phyloP scores from a whole-genome alignment of 2,329 filamentous ascomycete genomes.

The Penicillium olsonii region DNA sequence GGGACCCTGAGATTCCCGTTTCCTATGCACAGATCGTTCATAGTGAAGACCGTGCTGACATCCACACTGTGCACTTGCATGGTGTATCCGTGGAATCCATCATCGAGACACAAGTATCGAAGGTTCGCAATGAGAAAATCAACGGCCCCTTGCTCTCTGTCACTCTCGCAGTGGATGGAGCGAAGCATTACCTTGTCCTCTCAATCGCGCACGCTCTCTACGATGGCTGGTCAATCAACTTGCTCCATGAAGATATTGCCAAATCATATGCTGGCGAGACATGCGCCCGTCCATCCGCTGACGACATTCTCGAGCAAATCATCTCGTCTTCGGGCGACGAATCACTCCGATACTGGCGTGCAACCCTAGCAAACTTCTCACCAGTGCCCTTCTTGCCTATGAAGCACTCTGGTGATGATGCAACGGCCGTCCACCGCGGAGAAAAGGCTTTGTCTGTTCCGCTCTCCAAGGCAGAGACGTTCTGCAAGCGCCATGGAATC shows the following conservation, averaged over 20 bases:
- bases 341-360: slow-evolving; percentile 68
- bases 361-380: slow-evolving; percentile 60
- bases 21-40: slow-evolving; percentile 60
- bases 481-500: slow-evolving; percentile 68
- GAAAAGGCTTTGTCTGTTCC: slow-evolving; percentile 34
- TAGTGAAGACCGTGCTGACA: slow-evolving; percentile 30
- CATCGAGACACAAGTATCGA: slow-evolving; percentile 19
- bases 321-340: slow-evolving; percentile 50
- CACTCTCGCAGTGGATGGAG: slow-evolving; percentile 36
- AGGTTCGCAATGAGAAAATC: slow-evolving; percentile 5
- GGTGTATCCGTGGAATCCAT: slow-evolving; percentile 24
- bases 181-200: slow-evolving; percentile 54
- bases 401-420: slow-evolving; percentile 12
- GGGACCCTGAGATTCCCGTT: slow-evolving; percentile 58
- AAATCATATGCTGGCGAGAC: slow-evolving; percentile 60
- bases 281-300: slow-evolving; percentile 50
- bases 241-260: slow-evolving; percentile 71
- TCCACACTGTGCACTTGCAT: slow-evolving; percentile 29
- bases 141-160: slow-evolving; percentile 37
- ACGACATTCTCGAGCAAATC: slow-evolving; percentile 58
- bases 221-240: slow-evolving; percentile 78
- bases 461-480: slow-evolving; percentile 48
- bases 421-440: slow-evolving; percentile 27
- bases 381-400: slow-evolving; percentile 43
- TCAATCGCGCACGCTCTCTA: slow-evolving; percentile 87